Evolutionary conservation across 108 stramenopile species (phyloP), one percentile per base, ranked within the genome.

Genomic region (Ochromonas danica): DNA sequence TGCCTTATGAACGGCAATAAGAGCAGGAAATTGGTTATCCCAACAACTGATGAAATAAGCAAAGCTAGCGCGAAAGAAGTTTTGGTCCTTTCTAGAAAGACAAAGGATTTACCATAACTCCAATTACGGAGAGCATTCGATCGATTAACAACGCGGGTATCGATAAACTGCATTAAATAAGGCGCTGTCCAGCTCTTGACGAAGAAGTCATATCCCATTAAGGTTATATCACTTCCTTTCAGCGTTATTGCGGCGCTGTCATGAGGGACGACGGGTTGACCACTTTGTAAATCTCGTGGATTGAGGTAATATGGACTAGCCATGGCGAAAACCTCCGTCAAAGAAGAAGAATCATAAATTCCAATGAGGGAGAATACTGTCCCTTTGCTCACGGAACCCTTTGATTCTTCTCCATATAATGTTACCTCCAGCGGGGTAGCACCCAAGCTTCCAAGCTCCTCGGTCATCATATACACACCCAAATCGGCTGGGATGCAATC

Each of bases 401-500:
- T 38, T 10, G 40, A 40, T 40, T 40, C 40, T 14, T 40, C 67
- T 10, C 17, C 67, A 10, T 17, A 17, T 17, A 40, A 70, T 10
- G 17, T 22, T 10, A 70, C 67, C 10, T 22, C 22, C 33, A 17
- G 10, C 17, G 67, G 67, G 67, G 67, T 40, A 70, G 33, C 17
- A 17, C 22, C 14, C 17, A 14, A 31, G 14, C 22, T 22, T 40
- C 22, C 22, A 14, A 70, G 14, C 14, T 10, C 22, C 22, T 70
- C 67, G 14, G 33, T 22, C 67, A 70, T 70, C 67, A 70, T 70
- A 22, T 40, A 17, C 17, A 22, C 22, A 10, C 67, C 67, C 67
- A 70, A 40, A 70, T 70, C 67, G 17, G 67, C 40, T 17, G 67
- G 67, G 40, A 70, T 70, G 33, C 67, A 70, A 31, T 70, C 67